phyloP scores from a whole-genome alignment of 1,284 basidiomycete genomes.

The Jaminaea rosea region DNA sequence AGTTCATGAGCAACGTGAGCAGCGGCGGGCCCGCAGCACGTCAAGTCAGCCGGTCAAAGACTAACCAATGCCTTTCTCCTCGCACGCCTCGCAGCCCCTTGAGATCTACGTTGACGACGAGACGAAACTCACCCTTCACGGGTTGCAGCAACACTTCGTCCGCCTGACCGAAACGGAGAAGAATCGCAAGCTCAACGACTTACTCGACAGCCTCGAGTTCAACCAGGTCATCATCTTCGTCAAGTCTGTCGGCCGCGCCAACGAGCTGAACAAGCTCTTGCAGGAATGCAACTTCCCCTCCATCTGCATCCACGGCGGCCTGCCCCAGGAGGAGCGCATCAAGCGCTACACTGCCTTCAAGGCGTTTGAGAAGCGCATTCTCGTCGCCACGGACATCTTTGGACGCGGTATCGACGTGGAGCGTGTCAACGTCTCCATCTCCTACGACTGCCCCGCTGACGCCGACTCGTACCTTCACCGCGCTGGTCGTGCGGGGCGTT shows the following conservation, averaged over 20 bases:
- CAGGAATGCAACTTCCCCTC: constrained; percentile 98
- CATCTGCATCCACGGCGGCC: constrained; percentile 90
- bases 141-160: constrained; percentile 96
- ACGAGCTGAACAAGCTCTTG: constrained; percentile 88
- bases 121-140: constrained; percentile 95
- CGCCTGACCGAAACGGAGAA: constrained; percentile 73
- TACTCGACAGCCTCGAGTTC: constrained; percentile 93
- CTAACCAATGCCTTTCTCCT: constrained; percentile 1
- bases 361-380: constrained; percentile 91
- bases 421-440: constrained; percentile 45
- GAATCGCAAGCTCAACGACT: constrained; percentile 94
- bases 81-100: constrained; percentile 77
- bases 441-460: constrained; percentile 77
- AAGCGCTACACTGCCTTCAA: constrained; percentile 98
- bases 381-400: constrained; percentile 47
- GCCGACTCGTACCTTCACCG: constrained; percentile 98
- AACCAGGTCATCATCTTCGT: constrained; percentile 99
- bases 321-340: constrained; percentile 93
- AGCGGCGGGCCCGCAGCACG: background rate
- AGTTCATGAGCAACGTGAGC: constrained; percentile 98
- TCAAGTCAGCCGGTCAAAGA: background rate
- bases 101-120: constrained; percentile 99
- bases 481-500: constrained; percentile 96
- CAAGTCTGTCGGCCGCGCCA: constrained; percentile 91
- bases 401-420: constrained; percentile 47